Percentiles rank a stretch among this genome's conserved stretches.
Evolutionary conservation across 2,329 filamentous ascomycete species (phyloP).

Genomic region (Exophiala sp.): DNA sequence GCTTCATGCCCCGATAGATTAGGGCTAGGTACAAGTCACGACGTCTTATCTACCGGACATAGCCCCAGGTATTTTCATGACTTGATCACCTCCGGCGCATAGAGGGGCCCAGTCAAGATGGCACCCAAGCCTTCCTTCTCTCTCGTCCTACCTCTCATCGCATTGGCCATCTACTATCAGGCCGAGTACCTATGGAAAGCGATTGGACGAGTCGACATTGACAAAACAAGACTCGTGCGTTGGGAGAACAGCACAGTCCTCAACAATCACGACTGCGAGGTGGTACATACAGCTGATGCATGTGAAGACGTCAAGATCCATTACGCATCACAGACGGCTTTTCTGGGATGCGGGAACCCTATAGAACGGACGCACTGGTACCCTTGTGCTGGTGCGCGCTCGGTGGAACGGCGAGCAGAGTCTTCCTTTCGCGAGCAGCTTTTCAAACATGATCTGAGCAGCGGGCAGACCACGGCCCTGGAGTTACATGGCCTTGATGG

Average conservation of each 20-base stretch:
- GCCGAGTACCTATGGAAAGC: constrained; percentile 7
- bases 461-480: constrained; percentile 14
- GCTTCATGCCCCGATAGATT: too few species aligned
- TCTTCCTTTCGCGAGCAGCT: constrained; percentile 19
- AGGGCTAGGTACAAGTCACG: too few species aligned
- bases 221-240: constrained; percentile 16
- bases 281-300: constrained; percentile 14
- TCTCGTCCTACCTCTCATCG: constrained; percentile 9
- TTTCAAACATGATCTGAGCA: constrained; percentile 22
- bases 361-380: constrained; percentile 22
- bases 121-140: constrained; percentile 5
- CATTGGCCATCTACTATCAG: constrained; percentile 13
- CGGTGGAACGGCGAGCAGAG: constrained; percentile 11
- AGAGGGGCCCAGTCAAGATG: neutral
- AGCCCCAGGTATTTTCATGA: too few species aligned
- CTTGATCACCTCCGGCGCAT: neutral
- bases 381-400: constrained; percentile 18
- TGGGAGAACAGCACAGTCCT: constrained; percentile 19
- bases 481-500: constrained; percentile 16
- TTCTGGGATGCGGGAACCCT: constrained; percentile 20
- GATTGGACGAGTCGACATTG: constrained; percentile 15
- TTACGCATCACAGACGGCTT: constrained; percentile 19
- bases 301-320: constrained; percentile 25
- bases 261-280: constrained; percentile 17
- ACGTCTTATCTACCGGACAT: too few species aligned